phyloP scores from a whole-genome alignment of 305 asterid species.

The Rubia tinctorum region DNA sequence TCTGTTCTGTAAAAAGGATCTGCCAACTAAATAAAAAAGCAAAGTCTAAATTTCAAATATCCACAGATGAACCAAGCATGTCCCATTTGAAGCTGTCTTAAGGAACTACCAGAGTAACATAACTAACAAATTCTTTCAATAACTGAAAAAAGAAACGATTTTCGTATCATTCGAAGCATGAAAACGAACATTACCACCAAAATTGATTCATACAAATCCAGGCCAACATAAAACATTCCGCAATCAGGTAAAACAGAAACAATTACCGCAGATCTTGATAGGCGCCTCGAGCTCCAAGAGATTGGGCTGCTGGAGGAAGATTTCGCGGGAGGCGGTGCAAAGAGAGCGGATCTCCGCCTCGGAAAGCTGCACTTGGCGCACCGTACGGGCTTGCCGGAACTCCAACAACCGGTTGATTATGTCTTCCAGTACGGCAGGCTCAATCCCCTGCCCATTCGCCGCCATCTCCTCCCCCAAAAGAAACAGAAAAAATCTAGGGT shows the following conservation, averaged over 20 bases:
- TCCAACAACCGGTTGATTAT: constrained; percentile 76
- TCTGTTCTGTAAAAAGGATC: no score
- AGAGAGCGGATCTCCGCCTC: constrained; percentile 85
- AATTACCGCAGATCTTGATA: constrained; percentile 89
- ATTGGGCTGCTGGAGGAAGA: constrained; percentile 84
- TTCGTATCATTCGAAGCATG: background rate
- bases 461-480: constrained; percentile 31
- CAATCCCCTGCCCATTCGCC: constrained; percentile 74
- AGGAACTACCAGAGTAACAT: background rate
- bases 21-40: background rate
- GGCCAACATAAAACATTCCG: background rate
- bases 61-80: background rate
- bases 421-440: constrained; percentile 75
- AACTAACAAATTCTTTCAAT: background rate
- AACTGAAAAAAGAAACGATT: background rate
- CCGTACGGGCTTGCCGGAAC: constrained; percentile 65
- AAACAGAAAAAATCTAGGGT: constrained; percentile 19
- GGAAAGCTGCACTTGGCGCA: constrained; percentile 78
- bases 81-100: background rate
- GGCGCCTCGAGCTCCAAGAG: constrained; percentile 95
- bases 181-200: constrained; percentile 7
- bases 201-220: background rate
- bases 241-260: background rate
- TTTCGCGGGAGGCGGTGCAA: constrained; percentile 61
- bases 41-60: background rate